phyloP scores from a whole-genome alignment of 306 rosid genomes.

The Vigna reflexopilosa region DNA sequence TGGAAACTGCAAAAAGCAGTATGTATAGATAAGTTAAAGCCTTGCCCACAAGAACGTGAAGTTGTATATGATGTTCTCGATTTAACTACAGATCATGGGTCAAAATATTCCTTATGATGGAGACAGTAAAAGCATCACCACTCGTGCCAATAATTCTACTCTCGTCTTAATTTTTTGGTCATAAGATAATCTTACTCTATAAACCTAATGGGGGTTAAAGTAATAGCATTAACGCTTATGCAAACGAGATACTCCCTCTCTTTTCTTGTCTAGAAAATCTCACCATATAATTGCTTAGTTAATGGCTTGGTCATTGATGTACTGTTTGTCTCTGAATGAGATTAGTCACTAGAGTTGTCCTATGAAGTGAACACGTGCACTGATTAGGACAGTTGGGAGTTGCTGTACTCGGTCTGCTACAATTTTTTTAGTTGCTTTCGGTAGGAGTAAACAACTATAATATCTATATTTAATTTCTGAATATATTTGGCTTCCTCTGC shows the following conservation, averaged over 20 bases:
- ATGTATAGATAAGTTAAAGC: constrained; percentile 20
- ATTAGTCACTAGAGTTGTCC: constrained; percentile 16
- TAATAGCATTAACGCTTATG: neutral
- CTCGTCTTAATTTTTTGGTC: neutral
- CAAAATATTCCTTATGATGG: neutral
- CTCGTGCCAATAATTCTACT: neutral
- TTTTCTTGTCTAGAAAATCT: neutral
- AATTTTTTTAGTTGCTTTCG: neutral
- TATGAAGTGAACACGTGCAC: neutral
- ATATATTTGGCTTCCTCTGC: constrained; percentile 40
- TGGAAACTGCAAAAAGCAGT: neutral
- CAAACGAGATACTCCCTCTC: neutral
- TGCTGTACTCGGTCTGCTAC: neutral
- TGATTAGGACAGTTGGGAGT: neutral
- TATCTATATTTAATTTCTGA: constrained; percentile 18
- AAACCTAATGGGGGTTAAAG: neutral
- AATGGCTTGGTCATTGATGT: neutral
- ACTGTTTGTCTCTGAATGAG: neutral
- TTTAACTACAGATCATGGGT: constrained; percentile 5
- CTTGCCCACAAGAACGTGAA: neutral
- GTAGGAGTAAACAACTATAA: neutral
- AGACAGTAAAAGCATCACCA: neutral
- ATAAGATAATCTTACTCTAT: constrained; percentile 12
- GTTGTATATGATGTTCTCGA: constrained; percentile 2
- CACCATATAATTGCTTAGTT: neutral